These are phyloP conservation scores for Huntiella decipiens DNA, from an alignment of 2,329 filamentous ascomycete genomes.

Conservation along the genomic window DNA sequence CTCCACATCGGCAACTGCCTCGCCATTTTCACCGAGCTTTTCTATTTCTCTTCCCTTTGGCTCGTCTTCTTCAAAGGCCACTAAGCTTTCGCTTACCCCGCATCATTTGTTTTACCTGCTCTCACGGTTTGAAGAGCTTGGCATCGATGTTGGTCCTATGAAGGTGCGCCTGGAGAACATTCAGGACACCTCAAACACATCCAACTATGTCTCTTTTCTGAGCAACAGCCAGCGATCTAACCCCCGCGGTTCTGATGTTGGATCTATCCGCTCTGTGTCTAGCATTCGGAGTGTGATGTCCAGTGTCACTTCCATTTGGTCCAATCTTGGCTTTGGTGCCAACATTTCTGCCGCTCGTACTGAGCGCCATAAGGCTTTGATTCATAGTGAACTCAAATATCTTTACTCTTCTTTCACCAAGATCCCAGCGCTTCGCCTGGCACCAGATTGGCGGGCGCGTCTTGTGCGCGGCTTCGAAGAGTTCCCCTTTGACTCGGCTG, in stretches of 20 bases:
- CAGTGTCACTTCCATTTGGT: constrained; percentile 85
- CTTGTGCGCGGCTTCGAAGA: constrained; percentile 89
- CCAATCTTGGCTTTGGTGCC: constrained; percentile 64
- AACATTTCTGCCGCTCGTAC: constrained; percentile 64
- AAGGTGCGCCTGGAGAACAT: constrained; percentile 90
- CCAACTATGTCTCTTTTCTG: constrained; percentile 92
- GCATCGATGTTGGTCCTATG: constrained; percentile 84
- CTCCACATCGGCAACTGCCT: constrained; percentile 47
- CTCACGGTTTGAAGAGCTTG: constrained; percentile 83
- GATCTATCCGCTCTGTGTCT: constrained; percentile 86
- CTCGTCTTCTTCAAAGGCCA: constrained; percentile 69
- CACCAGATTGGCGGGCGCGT: constrained; percentile 81
- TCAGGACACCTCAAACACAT: constrained; percentile 66
- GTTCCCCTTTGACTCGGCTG: constrained; percentile 93
- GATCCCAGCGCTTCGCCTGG: constrained; percentile 74
- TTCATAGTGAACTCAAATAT: constrained; percentile 81
- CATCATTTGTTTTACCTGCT: constrained; percentile 95
- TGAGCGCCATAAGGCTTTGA: constrained; percentile 72
- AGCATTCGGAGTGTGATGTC: constrained; percentile 97
- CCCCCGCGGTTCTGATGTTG: constrained; percentile 61
- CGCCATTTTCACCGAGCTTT: constrained; percentile 63
- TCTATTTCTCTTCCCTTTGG: constrained; percentile 76
- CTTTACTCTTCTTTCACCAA: constrained; percentile 97
- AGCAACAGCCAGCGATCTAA: constrained; percentile 65
- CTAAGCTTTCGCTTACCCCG: constrained; percentile 79